A percentile compares a stretch with the other conserved stretches of the same genome.
Conservation (phyloP, 805 yeast species). For the Barnettozyma sp. region DNA sequence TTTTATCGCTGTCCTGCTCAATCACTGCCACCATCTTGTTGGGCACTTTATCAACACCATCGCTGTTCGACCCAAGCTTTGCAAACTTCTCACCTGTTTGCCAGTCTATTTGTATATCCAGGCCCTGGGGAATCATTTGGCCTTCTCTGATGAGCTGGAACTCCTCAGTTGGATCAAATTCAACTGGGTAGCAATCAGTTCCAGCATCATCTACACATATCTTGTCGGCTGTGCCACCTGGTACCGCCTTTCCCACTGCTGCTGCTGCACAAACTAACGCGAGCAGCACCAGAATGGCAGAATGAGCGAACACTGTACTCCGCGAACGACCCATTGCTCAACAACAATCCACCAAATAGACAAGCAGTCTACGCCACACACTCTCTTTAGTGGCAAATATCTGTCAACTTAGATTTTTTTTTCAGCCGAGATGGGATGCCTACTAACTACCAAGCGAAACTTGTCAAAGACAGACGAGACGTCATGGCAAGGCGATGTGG, state of each 20-base stretch:
- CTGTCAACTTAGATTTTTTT: too few relatives aligned
- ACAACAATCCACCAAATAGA: too few relatives aligned
- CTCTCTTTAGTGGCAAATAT: too few relatives aligned
- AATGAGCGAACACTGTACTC: too few relatives aligned
- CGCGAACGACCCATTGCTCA: too few relatives aligned
- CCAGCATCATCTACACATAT: slow-evolving; percentile 39
- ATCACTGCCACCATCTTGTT: slow-evolving; percentile 10
- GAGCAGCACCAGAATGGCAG: too few relatives aligned
- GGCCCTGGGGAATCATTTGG: slow-evolving; percentile 76
- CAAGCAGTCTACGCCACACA: too few relatives aligned
- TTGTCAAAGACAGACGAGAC: too few relatives aligned
- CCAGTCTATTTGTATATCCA: slow-evolving; percentile 59
- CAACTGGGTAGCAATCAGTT: slow-evolving; percentile 52
- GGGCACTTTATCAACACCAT: slow-evolving; percentile 1
- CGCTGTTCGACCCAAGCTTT: slow-evolving; percentile 34
- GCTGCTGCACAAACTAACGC: slow-evolving; percentile 5
- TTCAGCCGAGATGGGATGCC: too few relatives aligned
- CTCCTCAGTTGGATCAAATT: slow-evolving; percentile 55
- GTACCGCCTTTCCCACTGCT: slow-evolving; percentile 3
- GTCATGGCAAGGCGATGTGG: too few relatives aligned
- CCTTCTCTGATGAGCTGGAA: slow-evolving; percentile 68
- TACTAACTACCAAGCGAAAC: too few relatives aligned
- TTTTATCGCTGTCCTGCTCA: slow-evolving; percentile 14
- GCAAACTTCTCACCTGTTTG: slow-evolving; percentile 72
- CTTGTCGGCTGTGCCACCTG: too few relatives aligned